A percentile compares a stretch with the other conserved stretches of the same genome.
Evolutionary conservation across 805 yeast species (phyloP).

Genomic region (Hermanozyma aechmeae): DNA sequence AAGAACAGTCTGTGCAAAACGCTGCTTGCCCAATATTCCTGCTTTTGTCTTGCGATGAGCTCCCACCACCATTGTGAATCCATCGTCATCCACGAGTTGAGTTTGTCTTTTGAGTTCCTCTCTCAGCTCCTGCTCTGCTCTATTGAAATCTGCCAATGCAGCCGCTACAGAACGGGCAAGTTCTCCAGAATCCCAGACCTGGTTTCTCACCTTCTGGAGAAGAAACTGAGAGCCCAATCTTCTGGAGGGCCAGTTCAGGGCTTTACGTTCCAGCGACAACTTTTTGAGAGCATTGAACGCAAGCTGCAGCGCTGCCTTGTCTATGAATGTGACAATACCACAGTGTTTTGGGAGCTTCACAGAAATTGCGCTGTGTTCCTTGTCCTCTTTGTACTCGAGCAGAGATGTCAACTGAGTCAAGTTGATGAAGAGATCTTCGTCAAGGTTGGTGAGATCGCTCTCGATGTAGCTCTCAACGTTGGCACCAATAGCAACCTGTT

Average conservation of each 20-base stretch:
- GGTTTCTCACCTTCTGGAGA: conserved; percentile 20
- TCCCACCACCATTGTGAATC: conserved; percentile 85
- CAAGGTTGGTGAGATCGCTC: conserved; percentile 28
- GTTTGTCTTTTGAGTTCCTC: conserved; percentile 47
- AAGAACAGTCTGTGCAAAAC: conserved; percentile 27
- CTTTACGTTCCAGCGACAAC: conserved; percentile 16
- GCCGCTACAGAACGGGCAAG: conserved; percentile 50
- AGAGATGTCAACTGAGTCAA: conserved; percentile 54
- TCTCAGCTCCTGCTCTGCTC: conserved; percentile 54
- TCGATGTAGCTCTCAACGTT: conserved; percentile 41
- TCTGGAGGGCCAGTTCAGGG: conserved; percentile 30
- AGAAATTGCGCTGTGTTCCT: conserved; percentile 16
- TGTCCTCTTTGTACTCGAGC: conserved; percentile 23
- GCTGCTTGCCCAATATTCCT: conserved; percentile 53
- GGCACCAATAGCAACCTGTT: conserved; percentile 53
- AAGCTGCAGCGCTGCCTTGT: conserved; percentile 53
- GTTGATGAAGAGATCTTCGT: conserved; percentile 38
- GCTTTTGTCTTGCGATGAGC: conserved; percentile 75
- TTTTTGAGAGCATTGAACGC: conserved; percentile 59
- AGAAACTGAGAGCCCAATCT: conserved; percentile 34
- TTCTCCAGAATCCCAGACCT: conserved; percentile 38
- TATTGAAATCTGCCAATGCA: conserved; percentile 58
- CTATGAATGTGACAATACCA: conserved; percentile 67
- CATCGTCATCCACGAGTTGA: conserved; percentile 79
- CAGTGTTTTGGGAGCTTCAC: conserved; percentile 61